A percentile compares a stretch with the other conserved stretches of the same genome.
Conservation (phyloP, 148 eudicot genomes). For the Silene conica region DNA sequence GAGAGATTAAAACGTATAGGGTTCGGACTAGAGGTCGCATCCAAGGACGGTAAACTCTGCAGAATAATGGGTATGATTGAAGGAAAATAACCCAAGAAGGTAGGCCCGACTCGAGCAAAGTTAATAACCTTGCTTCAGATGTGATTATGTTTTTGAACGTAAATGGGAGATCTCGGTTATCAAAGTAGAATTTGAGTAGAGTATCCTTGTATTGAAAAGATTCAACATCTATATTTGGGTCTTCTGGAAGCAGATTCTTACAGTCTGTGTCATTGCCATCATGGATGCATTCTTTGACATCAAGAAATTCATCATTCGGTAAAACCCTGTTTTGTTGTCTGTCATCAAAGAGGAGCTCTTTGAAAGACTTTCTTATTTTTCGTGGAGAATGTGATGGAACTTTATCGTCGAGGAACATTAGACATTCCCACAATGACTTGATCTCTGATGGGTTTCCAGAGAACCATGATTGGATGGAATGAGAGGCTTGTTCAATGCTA, state of each 20-base stretch:
- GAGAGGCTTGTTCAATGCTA: conserved; percentile 67
- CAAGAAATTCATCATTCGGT: conserved; percentile 40
- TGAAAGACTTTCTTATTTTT: conserved; percentile 19
- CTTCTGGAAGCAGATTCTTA: conserved; percentile 23
- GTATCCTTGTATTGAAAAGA: conserved; percentile 65
- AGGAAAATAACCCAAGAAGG: conserved; percentile 97
- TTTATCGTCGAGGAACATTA: conserved; percentile 27
- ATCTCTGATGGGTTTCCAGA: conserved; percentile 54
- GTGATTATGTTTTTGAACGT: conserved; percentile 61
- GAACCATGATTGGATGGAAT: conserved; percentile 70
- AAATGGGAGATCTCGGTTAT: conserved; percentile 76
- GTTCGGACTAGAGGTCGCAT: conserved; percentile 89
- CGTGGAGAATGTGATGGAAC: conserved; percentile 33
- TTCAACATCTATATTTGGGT: conserved; percentile 43
- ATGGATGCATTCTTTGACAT: conserved; percentile 49
- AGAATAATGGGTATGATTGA: conserved; percentile 88
- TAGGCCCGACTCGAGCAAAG: conserved; percentile 84
- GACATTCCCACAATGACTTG: conserved; percentile 26
- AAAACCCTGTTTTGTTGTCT: conserved; percentile 10
- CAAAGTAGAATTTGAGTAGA: conserved; percentile 63
- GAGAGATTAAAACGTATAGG: conserved; percentile 60
- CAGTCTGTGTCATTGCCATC: conserved; percentile 17
- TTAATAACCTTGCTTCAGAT: conserved; percentile 68
- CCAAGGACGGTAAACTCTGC: conserved; percentile 92
- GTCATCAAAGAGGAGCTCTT: conserved; percentile 16